Percentiles rank a stretch among this genome's conserved stretches.
These are phyloP conservation scores for Agrocybe praecox DNA, from an alignment of 768 basidiomycete genomes.

Conservation along the genomic window DNA sequence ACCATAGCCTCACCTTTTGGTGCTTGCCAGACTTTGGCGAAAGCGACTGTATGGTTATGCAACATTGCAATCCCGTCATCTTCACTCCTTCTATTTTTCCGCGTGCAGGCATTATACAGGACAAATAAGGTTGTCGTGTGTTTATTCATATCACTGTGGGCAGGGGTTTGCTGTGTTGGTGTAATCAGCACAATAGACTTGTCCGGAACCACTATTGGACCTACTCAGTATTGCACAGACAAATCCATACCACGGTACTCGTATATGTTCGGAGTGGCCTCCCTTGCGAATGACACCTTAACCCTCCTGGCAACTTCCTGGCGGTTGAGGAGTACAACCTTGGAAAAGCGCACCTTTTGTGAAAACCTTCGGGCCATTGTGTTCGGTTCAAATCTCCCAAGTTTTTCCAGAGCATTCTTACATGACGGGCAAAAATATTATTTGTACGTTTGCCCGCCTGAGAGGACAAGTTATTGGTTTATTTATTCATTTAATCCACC, in stretches of 20 bases:
- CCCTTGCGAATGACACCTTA: conserved; percentile 9
- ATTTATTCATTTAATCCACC: not conserved
- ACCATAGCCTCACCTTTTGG: conserved; percentile 3
- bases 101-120: conserved; percentile 11
- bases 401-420: conserved; percentile 8
- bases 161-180: not conserved
- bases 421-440: conserved; percentile 13
- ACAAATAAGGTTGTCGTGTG: not conserved
- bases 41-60: not conserved
- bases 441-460: not conserved
- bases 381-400: conserved; percentile 8
- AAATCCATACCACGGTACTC: not conserved
- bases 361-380: not conserved
- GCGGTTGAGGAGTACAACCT: conserved; percentile 3
- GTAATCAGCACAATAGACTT: not conserved
- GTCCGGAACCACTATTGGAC: conserved; percentile 4
- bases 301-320: conserved; percentile 9
- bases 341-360: not conserved
- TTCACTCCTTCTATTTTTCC: conserved; percentile 11
- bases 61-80: conserved; percentile 1
- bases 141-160: conserved; percentile 13
- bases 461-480: not conserved
- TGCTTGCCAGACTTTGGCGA: not conserved
- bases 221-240: conserved; percentile 10
- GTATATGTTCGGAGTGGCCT: conserved; percentile 1